Percentiles rank a stretch among this genome's conserved stretches.
phyloP scores from a whole-genome alignment of 2,329 filamentous ascomycete species.

The Stemphylium beticola region DNA sequence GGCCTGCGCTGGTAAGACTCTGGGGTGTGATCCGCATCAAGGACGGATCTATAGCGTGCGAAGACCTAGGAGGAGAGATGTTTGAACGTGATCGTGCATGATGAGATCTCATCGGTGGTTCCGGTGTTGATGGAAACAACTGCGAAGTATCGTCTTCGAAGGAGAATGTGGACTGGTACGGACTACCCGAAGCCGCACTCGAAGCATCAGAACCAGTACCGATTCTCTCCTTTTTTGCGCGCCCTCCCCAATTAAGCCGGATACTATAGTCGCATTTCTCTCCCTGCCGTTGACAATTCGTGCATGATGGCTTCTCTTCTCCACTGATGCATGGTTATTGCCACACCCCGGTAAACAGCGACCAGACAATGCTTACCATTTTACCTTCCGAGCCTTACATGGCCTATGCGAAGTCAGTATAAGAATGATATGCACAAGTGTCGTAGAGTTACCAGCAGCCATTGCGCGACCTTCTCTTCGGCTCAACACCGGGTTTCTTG shows the following conservation, averaged over 20 bases:
- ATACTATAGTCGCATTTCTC: slow-evolving; percentile 83
- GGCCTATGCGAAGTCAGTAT: slow-evolving; percentile 60
- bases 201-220: slow-evolving; percentile 33
- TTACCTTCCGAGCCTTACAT: slow-evolving; percentile 79
- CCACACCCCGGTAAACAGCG: background rate
- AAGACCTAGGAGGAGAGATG: slow-evolving; percentile 27
- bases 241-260: slow-evolving; percentile 79
- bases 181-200: slow-evolving; percentile 33
- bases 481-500: slow-evolving; percentile 68
- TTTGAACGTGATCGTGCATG: slow-evolving; percentile 36
- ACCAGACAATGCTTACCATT: slow-evolving; percentile 61
- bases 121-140: slow-evolving; percentile 27
- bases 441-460: slow-evolving; percentile 65
- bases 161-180: slow-evolving; percentile 37
- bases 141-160: slow-evolving; percentile 35
- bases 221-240: slow-evolving; percentile 64
- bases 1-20: slow-evolving; percentile 12
- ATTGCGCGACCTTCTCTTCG: slow-evolving; percentile 70
- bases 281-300: slow-evolving; percentile 74
- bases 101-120: slow-evolving; percentile 20
- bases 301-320: slow-evolving; percentile 75
- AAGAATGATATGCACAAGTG: background rate
- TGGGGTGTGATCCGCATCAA: slow-evolving; percentile 27
- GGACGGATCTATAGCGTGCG: slow-evolving; percentile 36
- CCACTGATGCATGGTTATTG: slow-evolving; percentile 55